Evolutionary conservation across 768 basidiomycete genomes (phyloP), one percentile per base, ranked within the genome.

Genomic region (Collybia mongolica): DNA sequence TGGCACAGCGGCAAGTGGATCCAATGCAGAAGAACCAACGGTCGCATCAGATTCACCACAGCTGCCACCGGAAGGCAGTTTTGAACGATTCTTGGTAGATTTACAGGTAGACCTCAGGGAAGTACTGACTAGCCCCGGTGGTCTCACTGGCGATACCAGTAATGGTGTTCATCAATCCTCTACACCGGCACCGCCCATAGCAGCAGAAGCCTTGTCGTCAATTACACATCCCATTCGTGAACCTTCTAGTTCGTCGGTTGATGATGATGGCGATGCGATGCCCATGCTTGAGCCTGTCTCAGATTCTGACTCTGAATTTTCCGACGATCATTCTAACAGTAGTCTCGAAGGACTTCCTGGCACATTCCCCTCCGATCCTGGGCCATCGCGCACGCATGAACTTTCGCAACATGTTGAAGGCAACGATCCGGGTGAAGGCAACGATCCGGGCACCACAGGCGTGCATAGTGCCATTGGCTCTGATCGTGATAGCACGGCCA

Each of bases 1-100:
- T 32, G 53, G 40, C 15, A n/a, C 18, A 8, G 43, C 14, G 32
- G 24, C 44, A 29, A 44, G 19, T 37, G 52, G 5, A 49, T 32
- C 8, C 29, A 18, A 1, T 46, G 26, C 23, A 23, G 36, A 37
- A 37, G 52, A 29, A 39, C 35, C 24, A 17, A 52, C 18, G 52
- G 45, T n/a, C 41, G 38, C 38, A 51, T 46, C 19, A 29, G 54
- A n/a, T 26, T 38, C 24, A 35, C 60, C 32, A 28, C 54, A 55
- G 18, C 45, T 65, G 18, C 73, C 75, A 1, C 65, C 69, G 14
- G 86, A 86, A 58, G 85, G 84, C 51, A 85, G 83, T 59, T 93
- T 93, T 58, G 90, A 92, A 60, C 77, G 87, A 23, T 93, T 93
- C 72, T 68, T 93, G 55, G 69, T 88, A 39, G 88, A 92, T 65